These are phyloP conservation scores for Trifolium dubium DNA, from an alignment of 306 rosid genomes.

Conservation along the genomic window DNA sequence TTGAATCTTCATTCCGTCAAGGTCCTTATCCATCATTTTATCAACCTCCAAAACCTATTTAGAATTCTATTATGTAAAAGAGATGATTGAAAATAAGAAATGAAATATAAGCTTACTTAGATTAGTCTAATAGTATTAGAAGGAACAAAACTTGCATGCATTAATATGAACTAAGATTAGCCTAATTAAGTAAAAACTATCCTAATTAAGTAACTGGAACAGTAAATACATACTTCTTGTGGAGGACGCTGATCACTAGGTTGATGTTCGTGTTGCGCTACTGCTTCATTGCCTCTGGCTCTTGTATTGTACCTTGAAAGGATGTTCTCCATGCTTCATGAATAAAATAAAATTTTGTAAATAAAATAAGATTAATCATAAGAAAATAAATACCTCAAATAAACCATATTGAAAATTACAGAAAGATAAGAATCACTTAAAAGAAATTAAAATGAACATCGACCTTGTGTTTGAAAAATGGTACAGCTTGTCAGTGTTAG, in stretches of 20 bases:
- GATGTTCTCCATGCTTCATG: constrained; percentile 68
- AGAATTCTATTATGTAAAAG: neutral
- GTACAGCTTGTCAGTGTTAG: neutral
- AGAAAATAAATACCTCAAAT: neutral
- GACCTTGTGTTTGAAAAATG: neutral
- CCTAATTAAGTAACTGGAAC: too few species aligned
- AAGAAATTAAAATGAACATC: neutral
- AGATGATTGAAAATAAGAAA: too few species aligned
- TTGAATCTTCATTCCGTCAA: constrained; percentile 63
- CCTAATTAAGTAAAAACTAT: too few species aligned
- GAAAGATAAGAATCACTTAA: too few species aligned
- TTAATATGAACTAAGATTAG: too few species aligned
- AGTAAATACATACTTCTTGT: too few species aligned
- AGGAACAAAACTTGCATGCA: too few species aligned
- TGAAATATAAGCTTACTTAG: too few species aligned
- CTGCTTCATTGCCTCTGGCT: too few species aligned
- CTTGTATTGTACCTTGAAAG: constrained; percentile 47
- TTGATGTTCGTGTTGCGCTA: too few species aligned
- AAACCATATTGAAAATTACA: neutral
- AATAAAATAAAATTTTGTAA: constrained; percentile 9
- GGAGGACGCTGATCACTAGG: too few species aligned
- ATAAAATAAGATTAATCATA: neutral
- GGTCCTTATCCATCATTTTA: constrained; percentile 64
- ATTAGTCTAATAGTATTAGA: too few species aligned
- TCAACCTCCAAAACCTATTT: constrained; percentile 19